Conservation (phyloP, 805 yeast species). For the Saccharomycopsis sp. region DNA sequence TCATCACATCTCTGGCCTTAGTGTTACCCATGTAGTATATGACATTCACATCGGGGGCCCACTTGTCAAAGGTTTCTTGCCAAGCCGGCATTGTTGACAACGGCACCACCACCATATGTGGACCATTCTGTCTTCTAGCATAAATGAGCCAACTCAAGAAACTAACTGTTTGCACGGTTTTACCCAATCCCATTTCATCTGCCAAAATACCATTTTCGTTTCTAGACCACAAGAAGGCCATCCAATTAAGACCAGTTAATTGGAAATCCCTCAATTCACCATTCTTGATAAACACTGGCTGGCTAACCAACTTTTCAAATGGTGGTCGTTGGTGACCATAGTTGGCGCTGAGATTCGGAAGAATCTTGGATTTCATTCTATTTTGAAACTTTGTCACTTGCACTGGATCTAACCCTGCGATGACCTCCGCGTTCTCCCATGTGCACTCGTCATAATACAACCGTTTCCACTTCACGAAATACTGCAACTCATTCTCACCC, state of each 20-base stretch:
- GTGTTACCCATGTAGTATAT: constrained; percentile 90
- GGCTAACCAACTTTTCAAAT: constrained; percentile 77
- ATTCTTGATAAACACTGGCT: constrained; percentile 82
- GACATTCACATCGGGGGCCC: constrained; percentile 96
- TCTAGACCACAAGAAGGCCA: constrained; percentile 98
- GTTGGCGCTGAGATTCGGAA: constrained; percentile 71
- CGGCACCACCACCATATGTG: constrained; percentile 94
- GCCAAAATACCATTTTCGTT: constrained; percentile 96
- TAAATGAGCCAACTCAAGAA: constrained; percentile 91
- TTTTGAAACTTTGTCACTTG: constrained; percentile 78
- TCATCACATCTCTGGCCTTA: constrained; percentile 68
- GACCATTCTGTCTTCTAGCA: constrained; percentile 95
- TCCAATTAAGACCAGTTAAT: constrained; percentile 97
- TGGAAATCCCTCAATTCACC: constrained; percentile 96
- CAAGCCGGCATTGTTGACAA: constrained; percentile 94
- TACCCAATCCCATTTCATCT: constrained; percentile 98
- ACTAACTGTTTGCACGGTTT: constrained; percentile 93
- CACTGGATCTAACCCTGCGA: constrained; percentile 74
- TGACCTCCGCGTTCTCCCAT: constrained; percentile 89
- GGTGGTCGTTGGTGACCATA: constrained; percentile 74
- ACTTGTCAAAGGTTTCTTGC: constrained; percentile 96
- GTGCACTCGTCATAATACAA: constrained; percentile 92
- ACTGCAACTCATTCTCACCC: constrained; percentile 62
- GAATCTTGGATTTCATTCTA: constrained; percentile 71
- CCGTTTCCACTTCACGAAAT: constrained; percentile 89